Conservation (phyloP, 176 grass and related monocot genomes). For the Olyra latifolia region DNA sequence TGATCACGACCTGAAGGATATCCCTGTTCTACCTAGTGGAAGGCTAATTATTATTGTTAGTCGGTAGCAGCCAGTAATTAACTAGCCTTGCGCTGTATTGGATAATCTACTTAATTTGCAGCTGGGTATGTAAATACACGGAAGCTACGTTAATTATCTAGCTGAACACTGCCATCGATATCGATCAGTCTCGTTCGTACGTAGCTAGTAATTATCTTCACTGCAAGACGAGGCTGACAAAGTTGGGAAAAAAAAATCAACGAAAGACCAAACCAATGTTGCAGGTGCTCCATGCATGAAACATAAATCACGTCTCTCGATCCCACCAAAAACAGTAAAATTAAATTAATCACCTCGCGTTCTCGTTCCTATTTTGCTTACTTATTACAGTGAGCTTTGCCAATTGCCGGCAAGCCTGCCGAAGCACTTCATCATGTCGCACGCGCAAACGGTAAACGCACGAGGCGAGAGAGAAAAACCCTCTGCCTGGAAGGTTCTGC, state of each 20-base stretch:
- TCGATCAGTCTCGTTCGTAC: no score
- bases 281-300: background rate
- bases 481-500: conserved; percentile 21
- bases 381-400: background rate
- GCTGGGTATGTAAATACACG: background rate
- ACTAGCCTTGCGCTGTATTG: background rate
- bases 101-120: background rate
- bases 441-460: conserved; percentile 4
- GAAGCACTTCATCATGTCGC: background rate
- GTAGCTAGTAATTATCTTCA: no score
- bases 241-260: no score
- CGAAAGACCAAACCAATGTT: no score
- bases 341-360: background rate
- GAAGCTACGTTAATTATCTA: no score
- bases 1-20: background rate
- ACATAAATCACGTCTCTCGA: background rate
- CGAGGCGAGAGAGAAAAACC: background rate
- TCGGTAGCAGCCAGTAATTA: no score
- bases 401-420: background rate
- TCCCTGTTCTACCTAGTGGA: background rate
- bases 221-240: no score
- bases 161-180: no score
- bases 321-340: no score
- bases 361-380: background rate
- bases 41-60: background rate